A percentile compares a stretch with the other conserved stretches of the same genome.
These are phyloP conservation scores for Choiromyces venosus DNA, from an alignment of 495 filamentous ascomycete genomes.

Conservation along the genomic window DNA sequence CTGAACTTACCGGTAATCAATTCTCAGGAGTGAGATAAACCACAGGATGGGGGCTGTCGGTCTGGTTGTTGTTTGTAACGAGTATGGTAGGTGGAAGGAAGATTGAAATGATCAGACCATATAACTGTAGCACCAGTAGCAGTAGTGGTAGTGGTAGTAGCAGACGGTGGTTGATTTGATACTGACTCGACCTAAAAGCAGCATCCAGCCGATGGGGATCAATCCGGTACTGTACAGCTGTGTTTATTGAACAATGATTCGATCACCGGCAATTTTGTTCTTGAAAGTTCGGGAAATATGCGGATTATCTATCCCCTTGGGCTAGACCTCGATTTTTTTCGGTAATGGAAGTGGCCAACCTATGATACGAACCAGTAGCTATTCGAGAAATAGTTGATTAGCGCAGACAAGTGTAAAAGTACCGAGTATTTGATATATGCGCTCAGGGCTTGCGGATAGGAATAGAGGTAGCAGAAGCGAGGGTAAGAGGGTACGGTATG, in stretches of 20 bases:
- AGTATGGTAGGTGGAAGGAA: background rate
- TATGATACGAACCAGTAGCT: background rate
- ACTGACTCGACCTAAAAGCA: background rate
- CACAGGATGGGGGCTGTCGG: background rate
- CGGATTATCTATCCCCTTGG: background rate
- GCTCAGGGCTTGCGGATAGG: background rate
- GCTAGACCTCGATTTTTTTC: background rate
- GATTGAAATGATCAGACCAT: background rate
- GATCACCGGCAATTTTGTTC: background rate
- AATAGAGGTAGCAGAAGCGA: background rate
- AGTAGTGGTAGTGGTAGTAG: background rate
- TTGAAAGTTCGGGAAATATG: background rate
- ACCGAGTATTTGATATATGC: background rate
- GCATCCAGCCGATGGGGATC: background rate
- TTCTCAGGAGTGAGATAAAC: background rate
- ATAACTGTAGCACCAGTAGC: background rate
- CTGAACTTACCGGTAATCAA: background rate
- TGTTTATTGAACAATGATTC: background rate
- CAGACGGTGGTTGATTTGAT: background rate
- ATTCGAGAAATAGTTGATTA: background rate
- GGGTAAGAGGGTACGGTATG: background rate
- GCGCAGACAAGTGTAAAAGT: background rate
- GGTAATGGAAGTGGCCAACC: background rate
- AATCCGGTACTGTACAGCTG: background rate
- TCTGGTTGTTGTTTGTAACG: background rate